Conservation (phyloP, 2,329 filamentous ascomycete species). For the Huntiella omanensis region DNA sequence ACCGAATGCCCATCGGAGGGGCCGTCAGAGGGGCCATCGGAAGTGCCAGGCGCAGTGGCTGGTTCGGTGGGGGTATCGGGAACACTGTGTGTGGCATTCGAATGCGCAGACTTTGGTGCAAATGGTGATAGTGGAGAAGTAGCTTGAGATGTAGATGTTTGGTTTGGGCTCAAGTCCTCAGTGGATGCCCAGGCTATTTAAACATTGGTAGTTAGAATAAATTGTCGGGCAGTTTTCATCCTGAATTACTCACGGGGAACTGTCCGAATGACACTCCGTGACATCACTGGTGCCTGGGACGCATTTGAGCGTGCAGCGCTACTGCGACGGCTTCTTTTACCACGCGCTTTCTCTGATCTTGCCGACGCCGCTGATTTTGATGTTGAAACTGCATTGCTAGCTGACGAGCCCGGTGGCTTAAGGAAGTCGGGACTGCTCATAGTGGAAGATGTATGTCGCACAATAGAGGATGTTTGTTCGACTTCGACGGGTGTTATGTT, state of each 20-base stretch:
- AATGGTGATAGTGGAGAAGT: not conserved
- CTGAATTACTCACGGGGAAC: slow-evolving; percentile 4
- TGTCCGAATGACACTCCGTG: slow-evolving; percentile 9
- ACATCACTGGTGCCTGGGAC: not conserved
- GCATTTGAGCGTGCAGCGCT: slow-evolving; percentile 2
- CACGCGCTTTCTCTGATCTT: not conserved
- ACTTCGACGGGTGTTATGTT: not conserved
- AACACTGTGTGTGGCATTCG: slow-evolving; percentile 14
- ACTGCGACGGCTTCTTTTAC: slow-evolving; percentile 7
- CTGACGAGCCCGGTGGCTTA: slow-evolving; percentile 9
- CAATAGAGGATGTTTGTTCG: too few species aligned
- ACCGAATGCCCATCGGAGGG: too few species aligned
- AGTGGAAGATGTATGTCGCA: not conserved
- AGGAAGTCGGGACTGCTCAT: slow-evolving; percentile 9
- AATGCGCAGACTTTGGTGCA: not conserved
- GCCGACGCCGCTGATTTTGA: not conserved
- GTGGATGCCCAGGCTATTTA: not conserved
- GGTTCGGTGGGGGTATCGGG: slow-evolving; percentile 20
- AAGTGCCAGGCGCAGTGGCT: slow-evolving; percentile 16
- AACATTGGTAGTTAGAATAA: not conserved
- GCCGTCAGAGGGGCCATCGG: slow-evolving; percentile 17
- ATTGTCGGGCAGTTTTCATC: slow-evolving; percentile 14
- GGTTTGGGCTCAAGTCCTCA: not conserved
- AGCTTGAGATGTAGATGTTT: not conserved
- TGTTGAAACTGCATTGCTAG: slow-evolving; percentile 9